Percentiles rank a stretch among this genome's conserved stretches.
phyloP scores from a whole-genome alignment of 148 eudicot genomes.

The Salicornia ramosissima region DNA sequence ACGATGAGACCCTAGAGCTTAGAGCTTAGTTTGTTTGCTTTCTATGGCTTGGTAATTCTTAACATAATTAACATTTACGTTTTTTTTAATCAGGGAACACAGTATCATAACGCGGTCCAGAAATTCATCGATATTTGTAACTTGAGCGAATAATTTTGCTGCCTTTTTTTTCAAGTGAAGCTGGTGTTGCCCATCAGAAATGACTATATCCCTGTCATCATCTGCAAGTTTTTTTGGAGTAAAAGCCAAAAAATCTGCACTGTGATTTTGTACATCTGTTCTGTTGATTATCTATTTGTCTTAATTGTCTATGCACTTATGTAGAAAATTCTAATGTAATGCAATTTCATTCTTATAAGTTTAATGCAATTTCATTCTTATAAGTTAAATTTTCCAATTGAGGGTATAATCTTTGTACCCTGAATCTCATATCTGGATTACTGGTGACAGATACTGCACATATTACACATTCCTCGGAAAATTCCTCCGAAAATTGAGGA shows the following conservation, averaged over 20 bases:
- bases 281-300: neutral
- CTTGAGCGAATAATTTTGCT: slow-evolving; percentile 32
- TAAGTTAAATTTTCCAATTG: neutral
- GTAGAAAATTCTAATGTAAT: neutral
- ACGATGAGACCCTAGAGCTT: neutral
- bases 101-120: slow-evolving; percentile 84
- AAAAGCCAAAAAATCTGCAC: neutral
- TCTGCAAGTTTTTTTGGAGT: neutral
- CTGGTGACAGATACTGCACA: neutral
- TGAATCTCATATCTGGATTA: neutral
- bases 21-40: neutral
- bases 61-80: neutral
- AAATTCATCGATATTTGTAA: slow-evolving; percentile 76
- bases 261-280: neutral
- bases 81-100: slow-evolving; percentile 71
- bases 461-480: neutral
- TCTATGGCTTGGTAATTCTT: neutral
- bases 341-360: neutral
- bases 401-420: no score
- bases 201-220: neutral
- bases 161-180: neutral
- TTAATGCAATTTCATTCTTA: neutral
- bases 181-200: neutral
- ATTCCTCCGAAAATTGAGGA: no score
- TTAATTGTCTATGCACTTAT: neutral